Evolutionary conservation across 2,329 filamentous ascomycete species (phyloP).

Genomic region (Monilinia laxa): DNA sequence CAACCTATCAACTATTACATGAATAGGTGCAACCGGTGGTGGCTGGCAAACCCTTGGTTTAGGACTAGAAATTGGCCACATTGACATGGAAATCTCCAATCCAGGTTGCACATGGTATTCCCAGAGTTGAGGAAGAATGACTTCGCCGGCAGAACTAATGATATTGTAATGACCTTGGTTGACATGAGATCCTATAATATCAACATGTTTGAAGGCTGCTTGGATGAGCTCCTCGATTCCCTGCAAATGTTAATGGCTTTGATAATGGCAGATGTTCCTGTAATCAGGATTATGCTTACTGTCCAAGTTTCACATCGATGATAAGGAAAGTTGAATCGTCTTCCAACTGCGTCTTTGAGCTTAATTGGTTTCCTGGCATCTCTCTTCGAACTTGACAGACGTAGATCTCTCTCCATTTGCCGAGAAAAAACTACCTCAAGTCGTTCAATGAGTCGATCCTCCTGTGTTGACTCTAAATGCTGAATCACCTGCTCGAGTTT

Average conservation of each 20-base stretch:
- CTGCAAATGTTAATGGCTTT: conserved; percentile 47
- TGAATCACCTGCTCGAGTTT: conserved; percentile 9
- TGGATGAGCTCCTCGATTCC: conserved; percentile 85
- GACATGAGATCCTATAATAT: conserved; percentile 72
- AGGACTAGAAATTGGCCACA: conserved; percentile 61
- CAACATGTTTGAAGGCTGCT: conserved; percentile 78
- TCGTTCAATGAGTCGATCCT: conserved; percentile 10
- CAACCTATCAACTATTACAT: conserved; percentile 13
- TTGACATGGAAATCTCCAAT: conserved; percentile 67
- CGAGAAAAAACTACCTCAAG: conserved; percentile 5
- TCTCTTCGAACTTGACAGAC: background rate
- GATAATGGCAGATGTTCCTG: conserved; percentile 6
- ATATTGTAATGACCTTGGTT: conserved; percentile 78
- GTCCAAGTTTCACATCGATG: conserved; percentile 80
- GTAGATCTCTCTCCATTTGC: background rate
- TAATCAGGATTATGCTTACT: conserved; percentile 51
- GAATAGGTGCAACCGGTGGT: conserved; percentile 38
- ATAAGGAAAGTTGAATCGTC: conserved; percentile 91
- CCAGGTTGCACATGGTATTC: conserved; percentile 78
- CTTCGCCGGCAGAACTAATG: conserved; percentile 75
- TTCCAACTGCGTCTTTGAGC: conserved; percentile 87
- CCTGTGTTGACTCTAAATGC: conserved; percentile 2
- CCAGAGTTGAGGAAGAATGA: conserved; percentile 79
- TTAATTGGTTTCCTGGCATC: conserved; percentile 52
- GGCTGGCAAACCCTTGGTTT: conserved; percentile 66